Percentiles rank a stretch among this genome's conserved stretches.
These are phyloP conservation scores for Buddleja alternifolia DNA, from an alignment of 257 asterid genomes.

Conservation along the genomic window DNA sequence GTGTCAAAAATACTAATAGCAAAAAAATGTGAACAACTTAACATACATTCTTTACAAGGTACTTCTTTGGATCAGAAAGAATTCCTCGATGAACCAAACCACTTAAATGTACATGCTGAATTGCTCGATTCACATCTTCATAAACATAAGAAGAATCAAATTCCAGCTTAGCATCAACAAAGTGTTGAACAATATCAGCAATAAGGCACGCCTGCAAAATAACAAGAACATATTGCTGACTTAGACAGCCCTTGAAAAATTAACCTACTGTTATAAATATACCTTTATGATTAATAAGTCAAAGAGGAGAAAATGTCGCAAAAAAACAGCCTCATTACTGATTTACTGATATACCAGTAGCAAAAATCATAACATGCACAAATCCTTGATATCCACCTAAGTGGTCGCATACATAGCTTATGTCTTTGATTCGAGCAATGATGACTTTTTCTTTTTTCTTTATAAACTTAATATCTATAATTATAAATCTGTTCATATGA, in stretches of 20 bases:
- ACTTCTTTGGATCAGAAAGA: conserved; percentile 79
- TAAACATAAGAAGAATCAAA: conserved; percentile 90
- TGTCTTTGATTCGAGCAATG: background rate
- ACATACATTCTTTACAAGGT: conserved; percentile 88
- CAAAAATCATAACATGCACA: too few relatives aligned
- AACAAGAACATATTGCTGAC: conserved; percentile 5
- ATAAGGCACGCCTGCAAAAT: conserved; percentile 88
- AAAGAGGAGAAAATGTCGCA: background rate
- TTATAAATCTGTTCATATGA: background rate
- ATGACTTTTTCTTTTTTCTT: background rate
- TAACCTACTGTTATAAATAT: too few relatives aligned
- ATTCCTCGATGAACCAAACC: conserved; percentile 87
- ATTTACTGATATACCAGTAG: background rate
- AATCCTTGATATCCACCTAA: background rate
- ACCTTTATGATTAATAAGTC: too few relatives aligned
- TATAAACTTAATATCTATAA: background rate
- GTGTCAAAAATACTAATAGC: background rate
- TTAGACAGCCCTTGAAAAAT: conserved; percentile 11
- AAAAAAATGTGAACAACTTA: conserved; percentile 9
- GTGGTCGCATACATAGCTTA: conserved; percentile 1
- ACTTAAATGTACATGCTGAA: conserved; percentile 89
- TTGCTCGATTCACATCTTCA: conserved; percentile 88
- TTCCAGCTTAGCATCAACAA: conserved; percentile 93
- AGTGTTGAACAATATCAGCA: conserved; percentile 95
- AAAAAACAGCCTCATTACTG: background rate